Evolutionary conservation across 495 filamentous ascomycete genomes (phyloP), one percentile per base, ranked within the genome.

Genomic region (Eremomyces bilateralis): DNA sequence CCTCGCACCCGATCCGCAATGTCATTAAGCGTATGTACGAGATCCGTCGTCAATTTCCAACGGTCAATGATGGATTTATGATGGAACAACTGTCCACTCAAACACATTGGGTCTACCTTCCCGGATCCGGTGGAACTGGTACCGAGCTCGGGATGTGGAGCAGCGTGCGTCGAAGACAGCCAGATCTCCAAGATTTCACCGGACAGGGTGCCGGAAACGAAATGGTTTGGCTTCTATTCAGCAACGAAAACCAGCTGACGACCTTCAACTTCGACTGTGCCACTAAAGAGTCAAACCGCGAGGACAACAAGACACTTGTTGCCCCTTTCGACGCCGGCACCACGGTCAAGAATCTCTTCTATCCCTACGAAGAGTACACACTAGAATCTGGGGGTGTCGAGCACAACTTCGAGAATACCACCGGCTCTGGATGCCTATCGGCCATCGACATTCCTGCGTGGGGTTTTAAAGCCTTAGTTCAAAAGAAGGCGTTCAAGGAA

Each of bases 101-200:
- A 37, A 76, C 69, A 11, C 51, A 53, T 13, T 38, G 60, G 4
- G 45, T 69, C 12, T 52, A 59, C 10, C 59, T 68, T 1, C 59
- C 61, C 8, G 71, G 70, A 15, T 73, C 65, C 18, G 51, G 58
- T 16, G 58, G 53, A 0, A 54, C 63, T 0, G 53, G 59, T 0
- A 76, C 75, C 4, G 70, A 76, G 42, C 65, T 62, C 5, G 75
- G 75, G 8, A 60, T 80, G 44, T 80, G 71, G 71, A 74, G 71
- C 37, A 60, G 73, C 21, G 38, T 64, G 21, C 61, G 75, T 13
- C 63, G 60, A 12, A 48, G 54, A 15, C 64, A 62, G 31, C 50
- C 53, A 1, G 53, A 43, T 15, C 42, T 65, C 8, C 73, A 80
- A 44, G 56, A 71, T 35, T 52, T 70, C 10, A 51, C 54, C 8